Evolutionary conservation across 208 protist genomes (phyloP), one percentile per base, ranked within the genome.

Genomic region (Crithidia bombi): DNA sequence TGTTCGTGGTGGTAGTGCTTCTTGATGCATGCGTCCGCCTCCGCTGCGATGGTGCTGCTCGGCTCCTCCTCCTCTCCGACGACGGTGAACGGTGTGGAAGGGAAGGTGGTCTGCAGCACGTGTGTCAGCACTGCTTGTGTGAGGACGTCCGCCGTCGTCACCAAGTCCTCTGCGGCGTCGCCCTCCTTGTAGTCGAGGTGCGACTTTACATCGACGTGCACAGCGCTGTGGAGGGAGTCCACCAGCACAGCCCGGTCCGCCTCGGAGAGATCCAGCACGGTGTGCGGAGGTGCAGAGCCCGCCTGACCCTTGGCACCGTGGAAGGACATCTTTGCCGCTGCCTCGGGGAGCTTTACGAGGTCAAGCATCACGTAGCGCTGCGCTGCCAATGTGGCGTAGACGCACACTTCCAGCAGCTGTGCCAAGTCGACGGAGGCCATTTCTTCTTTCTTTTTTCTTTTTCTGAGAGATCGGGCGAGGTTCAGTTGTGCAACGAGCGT

Each of bases 131-230:
- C 74, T 10, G 76, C 73, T 66, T 91, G 86, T 32, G 73, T 79
- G 23, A 91, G 71, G 14, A 91, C 30, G 46, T 91, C 86, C 4
- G 86, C 86, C 19, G 82, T 88, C 5, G 86, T 91, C 12, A 91
- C 86, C 26, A 91, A 59, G 56, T 91, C 86, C 1, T 78, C 47
- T 3, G 78, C 61, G 32, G 77, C 70, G 43, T 50, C 61, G 65
- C 73, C 79, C 11, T 83, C 63, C 26, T 85, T 81, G 66, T 85
- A 56, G 26, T 56, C 69, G 0, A 88, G 55, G 46, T 72, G 63
- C 25, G 46, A 50, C 69, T 91, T 91, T n/a, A 88, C 79, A 30
- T 73, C 58, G 21, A 86, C 72, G 17, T 52, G n/a, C 2, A 91
- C 73, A 38, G 69, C 47, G 25, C 36, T 9, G 21, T 55, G 65